A percentile compares a stretch with the other conserved stretches of the same genome.
Evolutionary conservation across 2,329 filamentous ascomycete species (phyloP).

Genomic region (Talaromyces sp.): DNA sequence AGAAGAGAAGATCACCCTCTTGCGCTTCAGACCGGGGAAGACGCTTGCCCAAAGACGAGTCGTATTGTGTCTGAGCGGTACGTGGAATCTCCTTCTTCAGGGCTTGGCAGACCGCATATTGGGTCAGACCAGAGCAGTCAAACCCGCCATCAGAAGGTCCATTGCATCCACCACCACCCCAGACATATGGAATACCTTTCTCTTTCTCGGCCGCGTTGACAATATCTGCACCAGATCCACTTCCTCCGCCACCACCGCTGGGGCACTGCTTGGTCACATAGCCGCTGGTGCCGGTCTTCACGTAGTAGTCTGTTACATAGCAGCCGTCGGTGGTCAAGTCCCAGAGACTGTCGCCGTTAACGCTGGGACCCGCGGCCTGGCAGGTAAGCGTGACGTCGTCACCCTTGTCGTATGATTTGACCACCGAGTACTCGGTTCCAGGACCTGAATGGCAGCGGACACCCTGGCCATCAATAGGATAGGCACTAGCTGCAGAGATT

Average conservation of each 20-base stretch:
- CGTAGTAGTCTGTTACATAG: conserved; percentile 22
- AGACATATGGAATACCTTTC: conserved; percentile 21
- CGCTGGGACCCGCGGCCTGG: background rate
- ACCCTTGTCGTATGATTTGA: background rate
- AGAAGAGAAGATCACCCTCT: conserved; percentile 21
- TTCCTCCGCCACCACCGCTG: conserved; percentile 1
- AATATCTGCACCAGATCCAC: conserved; percentile 14
- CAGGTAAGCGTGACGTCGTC: background rate
- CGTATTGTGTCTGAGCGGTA: conserved; percentile 20
- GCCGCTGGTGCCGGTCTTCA: conserved; percentile 17
- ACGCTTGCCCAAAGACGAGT: conserved; percentile 16
- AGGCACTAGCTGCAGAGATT: conserved; percentile 13
- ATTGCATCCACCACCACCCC: conserved; percentile 19
- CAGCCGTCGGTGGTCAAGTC: conserved; percentile 21
- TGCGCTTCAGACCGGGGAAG: conserved; percentile 16
- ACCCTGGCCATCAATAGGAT: conserved; percentile 14
- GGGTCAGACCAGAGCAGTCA: conserved; percentile 22
- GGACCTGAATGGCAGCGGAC: conserved; percentile 20
- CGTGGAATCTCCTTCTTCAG: conserved; percentile 18
- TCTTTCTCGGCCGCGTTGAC: conserved; percentile 17
- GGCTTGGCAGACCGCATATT: conserved; percentile 20
- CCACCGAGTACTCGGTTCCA: conserved; percentile 13
- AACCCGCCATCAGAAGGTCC: conserved; percentile 19
- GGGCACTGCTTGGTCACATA: conserved; percentile 14
- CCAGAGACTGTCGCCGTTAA: conserved; percentile 18